Percentiles rank a stretch among this genome's conserved stretches.
These are phyloP conservation scores for Hypoxylon intermedium DNA, from an alignment of 495 filamentous ascomycete species.

Conservation along the genomic window DNA sequence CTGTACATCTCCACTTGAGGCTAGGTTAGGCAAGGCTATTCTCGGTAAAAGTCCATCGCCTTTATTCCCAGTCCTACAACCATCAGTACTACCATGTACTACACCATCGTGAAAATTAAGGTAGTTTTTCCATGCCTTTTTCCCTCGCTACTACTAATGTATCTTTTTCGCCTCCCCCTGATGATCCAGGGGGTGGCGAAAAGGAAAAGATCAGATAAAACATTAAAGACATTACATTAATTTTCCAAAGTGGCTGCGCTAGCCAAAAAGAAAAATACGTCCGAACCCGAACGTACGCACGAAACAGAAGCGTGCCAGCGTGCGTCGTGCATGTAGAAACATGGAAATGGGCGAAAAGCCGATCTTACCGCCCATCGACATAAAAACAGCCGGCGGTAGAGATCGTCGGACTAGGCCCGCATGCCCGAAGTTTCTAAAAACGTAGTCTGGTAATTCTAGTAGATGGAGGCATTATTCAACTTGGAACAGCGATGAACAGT, in stretches of 20 bases:
- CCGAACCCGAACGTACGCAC: slow-evolving; percentile 1
- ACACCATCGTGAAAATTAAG: background rate
- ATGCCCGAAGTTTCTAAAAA: slow-evolving; percentile 12
- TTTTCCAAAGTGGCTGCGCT: slow-evolving; percentile 7
- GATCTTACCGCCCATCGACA: slow-evolving; percentile 10
- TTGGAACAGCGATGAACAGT: slow-evolving; percentile 2
- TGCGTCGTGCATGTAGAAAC: background rate
- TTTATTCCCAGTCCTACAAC: background rate
- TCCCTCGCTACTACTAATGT: background rate
- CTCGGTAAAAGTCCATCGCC: slow-evolving; percentile 13
- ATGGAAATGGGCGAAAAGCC: slow-evolving; percentile 4
- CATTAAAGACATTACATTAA: slow-evolving; percentile 12
- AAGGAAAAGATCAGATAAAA: background rate
- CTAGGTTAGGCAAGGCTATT: slow-evolving; percentile 20
- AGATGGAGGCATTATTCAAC: background rate
- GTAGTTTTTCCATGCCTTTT: background rate
- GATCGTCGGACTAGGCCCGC: slow-evolving; percentile 25
- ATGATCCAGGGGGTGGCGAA: slow-evolving; percentile 47
- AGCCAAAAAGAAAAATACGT: slow-evolving; percentile 8
- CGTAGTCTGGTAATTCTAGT: slow-evolving; percentile 9
- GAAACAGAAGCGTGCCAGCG: background rate
- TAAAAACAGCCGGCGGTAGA: slow-evolving; percentile 16
- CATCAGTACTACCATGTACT: too few relatives aligned
- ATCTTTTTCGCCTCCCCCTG: slow-evolving; percentile 42
- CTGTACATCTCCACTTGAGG: background rate